A percentile compares a stretch with the other conserved stretches of the same genome.
Evolutionary conservation across 1,284 basidiomycete genomes (phyloP).

Genomic region (Clitocybe nebularis): DNA sequence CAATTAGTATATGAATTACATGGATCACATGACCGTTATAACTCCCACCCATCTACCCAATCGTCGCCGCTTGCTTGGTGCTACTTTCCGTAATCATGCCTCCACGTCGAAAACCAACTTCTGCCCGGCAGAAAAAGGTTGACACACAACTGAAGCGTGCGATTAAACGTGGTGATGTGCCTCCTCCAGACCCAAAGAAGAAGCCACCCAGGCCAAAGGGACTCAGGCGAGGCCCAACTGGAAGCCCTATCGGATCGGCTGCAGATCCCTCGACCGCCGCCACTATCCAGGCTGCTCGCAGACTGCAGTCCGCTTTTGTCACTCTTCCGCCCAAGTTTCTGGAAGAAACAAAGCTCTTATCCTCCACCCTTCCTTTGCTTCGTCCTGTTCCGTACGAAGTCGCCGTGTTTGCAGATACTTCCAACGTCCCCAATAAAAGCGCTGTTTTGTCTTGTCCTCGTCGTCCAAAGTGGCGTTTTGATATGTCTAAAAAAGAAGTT

Average conservation of each 20-base stretch:
- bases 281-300: conserved; percentile 39
- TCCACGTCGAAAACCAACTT: conserved; percentile 56
- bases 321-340: conserved; percentile 62
- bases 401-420: conserved; percentile 35
- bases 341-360: conserved; percentile 55
- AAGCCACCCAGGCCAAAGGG: conserved; percentile 21
- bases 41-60: too few relatives aligned
- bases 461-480: conserved; percentile 80
- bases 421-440: conserved; percentile 20
- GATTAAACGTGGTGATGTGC: conserved; percentile 71
- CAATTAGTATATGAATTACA: too few relatives aligned
- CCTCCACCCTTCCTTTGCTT: conserved; percentile 48
- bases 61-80: too few relatives aligned
- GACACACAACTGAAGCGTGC: conserved; percentile 76
- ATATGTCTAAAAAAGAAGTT: conserved; percentile 83
- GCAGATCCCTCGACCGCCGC: conserved; percentile 23
- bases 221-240: conserved; percentile 26
- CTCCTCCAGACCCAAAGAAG: conserved; percentile 36
- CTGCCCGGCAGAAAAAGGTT: conserved; percentile 68
- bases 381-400: conserved; percentile 54
- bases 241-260: conserved; percentile 19
- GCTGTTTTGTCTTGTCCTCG: conserved; percentile 52
- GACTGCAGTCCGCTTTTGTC: conserved; percentile 71
- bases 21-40: too few relatives aligned
- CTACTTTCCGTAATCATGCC: too few relatives aligned